Evolutionary conservation across 495 filamentous ascomycete genomes (phyloP), one percentile per base, ranked within the genome.

Genomic region (Tetracladium setigerum): DNA sequence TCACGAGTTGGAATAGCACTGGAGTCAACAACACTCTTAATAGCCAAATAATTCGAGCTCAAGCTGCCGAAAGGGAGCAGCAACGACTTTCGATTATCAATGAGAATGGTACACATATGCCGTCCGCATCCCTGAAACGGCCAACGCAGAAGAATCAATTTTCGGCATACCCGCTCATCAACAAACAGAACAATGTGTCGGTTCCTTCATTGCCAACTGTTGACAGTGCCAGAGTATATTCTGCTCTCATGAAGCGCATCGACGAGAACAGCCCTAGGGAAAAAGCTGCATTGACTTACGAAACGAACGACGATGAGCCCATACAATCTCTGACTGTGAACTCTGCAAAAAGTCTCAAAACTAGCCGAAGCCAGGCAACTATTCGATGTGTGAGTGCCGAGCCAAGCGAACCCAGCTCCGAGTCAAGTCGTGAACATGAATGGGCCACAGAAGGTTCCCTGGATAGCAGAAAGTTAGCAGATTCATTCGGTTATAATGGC

Each of bases 1-100:
- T 89, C 33, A 89, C 83, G 12, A 91, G 86, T 58, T 89, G 86
- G 87, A 73, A 76, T 4, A 74, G 82, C 54, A 90, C 73, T 5
- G 69, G 63, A 1, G 62, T 65, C 0, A 72, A 63, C 37, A 75
- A 70, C 5, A 57, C 71, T 3, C 62, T 66, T 22, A 71, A 64
- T 24, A 65, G 54, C 24, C 61, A 57, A 52, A 36, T 13, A 11
- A 61, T 44, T 44, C 65, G 52, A 45, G 56, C 32, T 61, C 65
- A 60, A 49, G 58, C 49, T 8, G 62, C 42, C 4, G 70, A 73
- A 18, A 68, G 67, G 55, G 77, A 78, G 35, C 67, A 61, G 31
- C 77, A 81, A 49, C 75, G 76, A 17, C 65, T 87, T 18, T 82
- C 82, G 14, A 70, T 83, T 47, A 85, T 87, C 44, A 70, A 80